Evolutionary conservation across 768 basidiomycete species (phyloP).

Genomic region (Mycena chlorophos): DNA sequence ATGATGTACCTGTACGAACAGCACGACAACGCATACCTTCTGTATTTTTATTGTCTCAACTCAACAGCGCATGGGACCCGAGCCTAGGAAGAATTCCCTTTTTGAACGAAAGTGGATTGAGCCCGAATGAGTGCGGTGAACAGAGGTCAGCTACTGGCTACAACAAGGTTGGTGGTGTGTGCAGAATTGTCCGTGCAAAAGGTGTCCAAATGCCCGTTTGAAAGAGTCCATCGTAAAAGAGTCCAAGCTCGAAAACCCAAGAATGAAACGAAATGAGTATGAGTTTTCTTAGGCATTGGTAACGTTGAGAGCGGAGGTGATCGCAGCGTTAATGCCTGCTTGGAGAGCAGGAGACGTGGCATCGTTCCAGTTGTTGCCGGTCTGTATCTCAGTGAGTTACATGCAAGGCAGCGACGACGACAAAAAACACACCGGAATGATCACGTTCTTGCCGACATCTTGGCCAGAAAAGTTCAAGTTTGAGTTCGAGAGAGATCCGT

Average conservation of each 20-base stretch:
- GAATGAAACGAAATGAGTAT: too few species aligned
- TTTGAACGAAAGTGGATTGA: neutral
- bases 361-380: constrained; percentile 31
- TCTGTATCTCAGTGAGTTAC: too few species aligned
- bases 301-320: neutral
- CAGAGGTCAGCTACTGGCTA: neutral
- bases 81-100: too few species aligned
- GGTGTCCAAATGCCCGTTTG: too few species aligned
- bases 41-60: neutral
- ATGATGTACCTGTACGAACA: neutral
- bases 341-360: constrained; percentile 12
- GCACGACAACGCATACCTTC: neutral
- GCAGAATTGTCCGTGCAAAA: neutral
- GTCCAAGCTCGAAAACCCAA: neutral
- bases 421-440: too few species aligned
- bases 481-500: constrained; percentile 22
- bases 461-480: constrained; percentile 24
- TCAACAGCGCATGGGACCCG: too few species aligned
- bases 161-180: too few species aligned
- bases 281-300: neutral
- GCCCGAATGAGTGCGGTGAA: neutral
- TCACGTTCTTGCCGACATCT: constrained; percentile 27
- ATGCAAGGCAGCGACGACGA: too few species aligned
- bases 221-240: neutral
- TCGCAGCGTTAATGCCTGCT: neutral